Conservation (phyloP, 805 yeast species). For the Candida pseudofarinosa region DNA sequence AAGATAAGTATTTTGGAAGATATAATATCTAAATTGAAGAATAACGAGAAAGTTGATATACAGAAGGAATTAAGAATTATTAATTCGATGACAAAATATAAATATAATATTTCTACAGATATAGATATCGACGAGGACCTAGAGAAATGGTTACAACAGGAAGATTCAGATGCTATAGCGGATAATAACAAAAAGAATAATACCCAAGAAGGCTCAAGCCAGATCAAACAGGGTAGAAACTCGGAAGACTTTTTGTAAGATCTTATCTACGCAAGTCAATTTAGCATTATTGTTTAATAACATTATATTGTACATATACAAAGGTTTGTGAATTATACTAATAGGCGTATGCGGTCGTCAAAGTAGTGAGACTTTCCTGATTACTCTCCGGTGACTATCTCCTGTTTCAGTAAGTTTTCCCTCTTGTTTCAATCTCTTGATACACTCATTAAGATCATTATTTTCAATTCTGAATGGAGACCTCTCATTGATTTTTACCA, state of each 20-base stretch:
- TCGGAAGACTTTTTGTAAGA: conserved; percentile 10
- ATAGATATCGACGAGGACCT: conserved; percentile 37
- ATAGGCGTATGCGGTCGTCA: neutral
- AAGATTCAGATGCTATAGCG: neutral
- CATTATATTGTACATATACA: too few species aligned
- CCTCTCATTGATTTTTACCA: conserved; percentile 62
- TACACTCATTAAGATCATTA: conserved; percentile 61
- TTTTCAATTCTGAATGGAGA: conserved; percentile 64
- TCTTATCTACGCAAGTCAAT: too few species aligned
- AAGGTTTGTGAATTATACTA: too few species aligned
- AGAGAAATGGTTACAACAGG: conserved; percentile 16
- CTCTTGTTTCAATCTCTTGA: conserved; percentile 67
- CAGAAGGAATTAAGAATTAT: conserved; percentile 37
- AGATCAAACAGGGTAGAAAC: conserved; percentile 1
- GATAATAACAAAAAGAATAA: neutral
- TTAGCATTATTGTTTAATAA: too few species aligned
- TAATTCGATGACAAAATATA: conserved; percentile 39
- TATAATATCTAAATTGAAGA: conserved; percentile 22
- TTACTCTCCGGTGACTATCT: conserved; percentile 64
- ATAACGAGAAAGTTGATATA: conserved; percentile 39
- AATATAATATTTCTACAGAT: conserved; percentile 28
- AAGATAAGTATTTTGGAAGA: conserved; percentile 32
- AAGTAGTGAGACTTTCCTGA: conserved; percentile 25
- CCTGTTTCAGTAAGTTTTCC: conserved; percentile 67
- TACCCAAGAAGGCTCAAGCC: neutral